Percentiles rank a stretch among this genome's conserved stretches.
Conservation (phyloP, 1,284 basidiomycete genomes). For the Retiboletus fuscus region DNA sequence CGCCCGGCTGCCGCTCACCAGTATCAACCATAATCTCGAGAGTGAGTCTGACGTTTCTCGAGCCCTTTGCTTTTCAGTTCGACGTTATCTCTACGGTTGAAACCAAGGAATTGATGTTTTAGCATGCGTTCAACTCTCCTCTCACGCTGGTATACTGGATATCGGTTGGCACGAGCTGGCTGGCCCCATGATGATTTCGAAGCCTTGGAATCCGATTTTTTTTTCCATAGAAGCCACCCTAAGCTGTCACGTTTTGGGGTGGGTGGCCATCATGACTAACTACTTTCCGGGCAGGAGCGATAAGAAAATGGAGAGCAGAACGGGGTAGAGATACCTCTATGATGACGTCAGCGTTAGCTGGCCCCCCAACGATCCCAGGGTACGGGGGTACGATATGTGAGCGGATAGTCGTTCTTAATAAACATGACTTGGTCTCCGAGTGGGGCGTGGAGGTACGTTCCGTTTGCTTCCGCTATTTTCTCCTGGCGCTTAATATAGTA, state of each 20-base stretch:
- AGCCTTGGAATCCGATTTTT: conserved; percentile 23
- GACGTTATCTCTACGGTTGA: conserved; percentile 19
- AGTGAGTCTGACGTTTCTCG: conserved; percentile 55
- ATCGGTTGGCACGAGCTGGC: conserved; percentile 24
- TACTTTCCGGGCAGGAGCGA: conserved; percentile 57
- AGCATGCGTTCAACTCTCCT: conserved; percentile 24
- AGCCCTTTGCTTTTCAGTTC: not conserved
- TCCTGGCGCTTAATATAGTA: conserved; percentile 23
- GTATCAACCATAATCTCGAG: conserved; percentile 92
- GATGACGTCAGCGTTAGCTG: conserved; percentile 42
- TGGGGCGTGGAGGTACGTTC: conserved; percentile 83
- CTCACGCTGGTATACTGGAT: conserved; percentile 38
- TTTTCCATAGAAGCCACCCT: conserved; percentile 20
- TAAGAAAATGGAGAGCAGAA: conserved; percentile 73
- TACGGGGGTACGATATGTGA: conserved; percentile 67
- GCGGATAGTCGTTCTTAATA: conserved; percentile 92
- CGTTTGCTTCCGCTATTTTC: conserved; percentile 24
- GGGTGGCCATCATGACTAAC: conserved; percentile 37
- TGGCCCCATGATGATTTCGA: conserved; percentile 31
- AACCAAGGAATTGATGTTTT: conserved; percentile 12
- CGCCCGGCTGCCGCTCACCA: conserved; percentile 92
- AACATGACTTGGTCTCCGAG: conserved; percentile 89
- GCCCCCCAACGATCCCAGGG: conserved; percentile 31
- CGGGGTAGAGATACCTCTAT: conserved; percentile 64
- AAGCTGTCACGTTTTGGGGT: conserved; percentile 32